Conservation (phyloP, 78 protist genomes). For the slime mould (Dictyostelium discoideum) region dicty_2.7 NC_007090.3:3327501-3328000, state of each 20-base stretch:
- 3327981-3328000: slow-evolving; percentile 84
- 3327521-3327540: not conserved
- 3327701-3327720: slow-evolving; percentile 35
- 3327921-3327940: not conserved
- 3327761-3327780: slow-evolving; percentile 79
- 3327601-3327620: slow-evolving; percentile 79
- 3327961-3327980: not conserved
- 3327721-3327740: slow-evolving; percentile 40
- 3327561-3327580: not conserved
- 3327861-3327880: slow-evolving; percentile 48
- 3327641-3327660: slow-evolving; percentile 72
- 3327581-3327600: slow-evolving; percentile 66
- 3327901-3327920: slow-evolving; percentile 18
- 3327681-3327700: slow-evolving; percentile 31
- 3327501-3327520: not conserved
- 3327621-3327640: slow-evolving; percentile 10
- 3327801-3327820: slow-evolving; percentile 53
- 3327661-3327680: slow-evolving; percentile 62
- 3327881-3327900: slow-evolving; percentile 55
- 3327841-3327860: slow-evolving; percentile 79
- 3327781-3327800: slow-evolving; percentile 68
- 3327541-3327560: too few relatives aligned
- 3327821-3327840: slow-evolving; percentile 63
- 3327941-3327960: not conserved
- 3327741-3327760: slow-evolving; percentile 37